These are phyloP conservation scores for Trichophyton rubrum DNA, from an alignment of 2,329 filamentous ascomycete species.

Conservation along the genomic window DNA sequence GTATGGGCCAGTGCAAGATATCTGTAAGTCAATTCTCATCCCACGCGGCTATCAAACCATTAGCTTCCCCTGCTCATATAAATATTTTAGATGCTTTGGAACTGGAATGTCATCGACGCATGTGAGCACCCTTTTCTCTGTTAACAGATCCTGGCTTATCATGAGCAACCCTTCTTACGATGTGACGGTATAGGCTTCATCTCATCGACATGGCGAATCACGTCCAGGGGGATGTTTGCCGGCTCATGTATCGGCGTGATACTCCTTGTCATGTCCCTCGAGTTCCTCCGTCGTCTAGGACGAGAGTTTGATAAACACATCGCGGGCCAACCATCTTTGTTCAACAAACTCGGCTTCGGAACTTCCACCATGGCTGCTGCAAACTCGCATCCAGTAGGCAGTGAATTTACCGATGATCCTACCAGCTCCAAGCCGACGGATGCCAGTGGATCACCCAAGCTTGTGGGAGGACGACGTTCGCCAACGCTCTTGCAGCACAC, in stretches of 20 bases:
- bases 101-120: conserved; percentile 59
- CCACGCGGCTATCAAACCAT: not conserved
- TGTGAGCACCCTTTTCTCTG: conserved; percentile 26
- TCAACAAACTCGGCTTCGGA: conserved; percentile 15
- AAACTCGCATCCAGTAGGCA: not conserved
- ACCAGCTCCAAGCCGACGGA: not conserved
- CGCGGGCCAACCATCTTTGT: conserved; percentile 37
- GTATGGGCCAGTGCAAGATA: conserved; percentile 21
- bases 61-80: not conserved
- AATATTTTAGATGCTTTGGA: conserved; percentile 58
- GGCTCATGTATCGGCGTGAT: conserved; percentile 68
- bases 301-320: conserved; percentile 63
- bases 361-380: not conserved
- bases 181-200: conserved; percentile 47
- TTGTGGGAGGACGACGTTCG: conserved; percentile 24
- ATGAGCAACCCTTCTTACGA: not conserved
- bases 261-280: conserved; percentile 59
- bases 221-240: conserved; percentile 58
- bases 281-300: conserved; percentile 55
- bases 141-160: not conserved
- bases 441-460: not conserved
- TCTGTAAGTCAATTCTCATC: conserved; percentile 16
- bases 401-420: not conserved
- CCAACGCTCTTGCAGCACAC: conserved; percentile 55
- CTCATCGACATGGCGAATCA: conserved; percentile 55